phyloP scores from a whole-genome alignment of 2,329 filamentous ascomycete species.

The Lasiodiplodia citricola region DNA sequence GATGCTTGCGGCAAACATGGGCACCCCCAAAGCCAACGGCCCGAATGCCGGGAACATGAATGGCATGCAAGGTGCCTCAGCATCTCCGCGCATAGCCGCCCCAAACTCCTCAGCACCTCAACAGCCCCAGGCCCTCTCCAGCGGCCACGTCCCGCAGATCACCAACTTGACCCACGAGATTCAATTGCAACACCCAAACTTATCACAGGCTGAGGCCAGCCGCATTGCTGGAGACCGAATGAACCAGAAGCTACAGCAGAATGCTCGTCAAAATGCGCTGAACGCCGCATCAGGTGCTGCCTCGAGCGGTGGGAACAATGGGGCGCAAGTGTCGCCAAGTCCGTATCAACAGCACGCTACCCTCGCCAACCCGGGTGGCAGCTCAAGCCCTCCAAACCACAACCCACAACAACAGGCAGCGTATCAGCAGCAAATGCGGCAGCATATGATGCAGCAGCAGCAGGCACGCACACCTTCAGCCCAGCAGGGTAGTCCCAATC shows the following conservation, averaged over 20 bases:
- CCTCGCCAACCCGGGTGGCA: slow-evolving; percentile 21
- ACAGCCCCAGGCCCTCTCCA: slow-evolving; percentile 26
- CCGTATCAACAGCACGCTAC: slow-evolving; percentile 25
- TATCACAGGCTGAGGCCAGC: slow-evolving; percentile 13
- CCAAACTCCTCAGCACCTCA: not conserved
- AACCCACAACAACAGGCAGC: slow-evolving; percentile 7
- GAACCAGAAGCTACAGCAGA: slow-evolving; percentile 12
- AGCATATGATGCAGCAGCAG: slow-evolving; percentile 44
- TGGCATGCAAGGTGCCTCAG: slow-evolving; percentile 20
- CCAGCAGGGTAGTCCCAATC: slow-evolving; percentile 33
- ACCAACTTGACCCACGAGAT: slow-evolving; percentile 25
- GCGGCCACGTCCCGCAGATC: slow-evolving; percentile 25
- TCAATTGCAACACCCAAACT: slow-evolving; percentile 13
- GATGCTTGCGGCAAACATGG: slow-evolving; percentile 16
- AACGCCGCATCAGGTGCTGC: slow-evolving; percentile 36
- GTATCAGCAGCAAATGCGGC: slow-evolving; percentile 44
- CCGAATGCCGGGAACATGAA: slow-evolving; percentile 10
- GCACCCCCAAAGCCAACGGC: slow-evolving; percentile 18
- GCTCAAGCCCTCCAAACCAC: slow-evolving; percentile 22
- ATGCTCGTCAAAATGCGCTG: slow-evolving; percentile 35
- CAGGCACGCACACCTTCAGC: slow-evolving; percentile 33
- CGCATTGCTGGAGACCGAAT: slow-evolving; percentile 25
- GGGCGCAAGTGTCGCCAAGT: slow-evolving; percentile 15
- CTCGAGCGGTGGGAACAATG: slow-evolving; percentile 3
- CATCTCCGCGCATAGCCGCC: slow-evolving; percentile 20